Percentiles rank a stretch among this genome's conserved stretches.
Conservation (phyloP, 495 filamentous ascomycete species). For the Astrothelium subdiscretum region DNA sequence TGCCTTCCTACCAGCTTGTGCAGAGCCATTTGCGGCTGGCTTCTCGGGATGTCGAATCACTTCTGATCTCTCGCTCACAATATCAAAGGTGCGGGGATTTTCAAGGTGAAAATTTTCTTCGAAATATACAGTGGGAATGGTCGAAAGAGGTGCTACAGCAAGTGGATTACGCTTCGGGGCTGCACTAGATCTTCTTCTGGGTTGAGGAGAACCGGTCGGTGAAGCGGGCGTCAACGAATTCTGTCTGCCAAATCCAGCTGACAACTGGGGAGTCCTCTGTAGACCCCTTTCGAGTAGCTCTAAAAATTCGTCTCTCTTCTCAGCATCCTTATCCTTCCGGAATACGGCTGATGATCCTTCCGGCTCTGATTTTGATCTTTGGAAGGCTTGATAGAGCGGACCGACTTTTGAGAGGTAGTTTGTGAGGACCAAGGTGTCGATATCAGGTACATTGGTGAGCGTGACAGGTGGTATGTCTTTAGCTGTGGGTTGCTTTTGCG, state of each 20-base stretch:
- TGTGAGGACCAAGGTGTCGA: constrained; percentile 69
- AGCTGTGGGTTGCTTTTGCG: constrained; percentile 74
- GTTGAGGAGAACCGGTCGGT: constrained; percentile 38
- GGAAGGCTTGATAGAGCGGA: constrained; percentile 68
- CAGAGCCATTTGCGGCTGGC: constrained; percentile 48
- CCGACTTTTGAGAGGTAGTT: constrained; percentile 76
- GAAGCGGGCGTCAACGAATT: constrained; percentile 27
- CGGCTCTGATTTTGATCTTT: constrained; percentile 55
- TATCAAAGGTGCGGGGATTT: constrained; percentile 91
- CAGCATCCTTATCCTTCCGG: constrained; percentile 33
- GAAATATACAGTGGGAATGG: constrained; percentile 87
- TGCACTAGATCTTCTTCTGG: constrained; percentile 41
- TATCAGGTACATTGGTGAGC: constrained; percentile 75
- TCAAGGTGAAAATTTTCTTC: constrained; percentile 92
- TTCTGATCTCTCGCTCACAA: constrained; percentile 92
- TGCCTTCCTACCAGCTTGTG: constrained; percentile 60
- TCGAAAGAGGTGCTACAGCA: constrained; percentile 73
- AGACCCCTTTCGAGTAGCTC: constrained; percentile 31
- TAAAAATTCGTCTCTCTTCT: constrained; percentile 40
- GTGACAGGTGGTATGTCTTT: constrained; percentile 92
- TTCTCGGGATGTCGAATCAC: constrained; percentile 46
- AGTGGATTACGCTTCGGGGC: constrained; percentile 42
- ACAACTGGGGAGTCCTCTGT: constrained; percentile 10
- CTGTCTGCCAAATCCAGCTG: constrained; percentile 10
- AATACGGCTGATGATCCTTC: constrained; percentile 34